Conservation (phyloP, 305 asterid species). For the Fraxinus albicans region DNA sequence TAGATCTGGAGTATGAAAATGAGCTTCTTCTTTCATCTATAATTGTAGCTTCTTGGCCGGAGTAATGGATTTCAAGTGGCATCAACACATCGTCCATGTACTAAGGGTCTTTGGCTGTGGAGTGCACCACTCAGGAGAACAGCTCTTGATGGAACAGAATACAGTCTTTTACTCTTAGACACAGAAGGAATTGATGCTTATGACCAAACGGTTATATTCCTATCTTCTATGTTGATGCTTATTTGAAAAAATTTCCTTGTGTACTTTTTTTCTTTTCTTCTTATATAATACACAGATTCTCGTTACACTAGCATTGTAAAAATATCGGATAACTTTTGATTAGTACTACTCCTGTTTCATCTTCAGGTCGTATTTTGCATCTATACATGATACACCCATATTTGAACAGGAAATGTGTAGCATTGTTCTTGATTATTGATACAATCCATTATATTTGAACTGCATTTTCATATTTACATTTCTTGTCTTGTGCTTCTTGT, state of each 20-base stretch:
- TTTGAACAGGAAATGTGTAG: not conserved
- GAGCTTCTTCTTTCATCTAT: slow-evolving; percentile 18
- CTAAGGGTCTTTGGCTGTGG: slow-evolving; percentile 99
- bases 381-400: not conserved
- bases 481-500: not conserved
- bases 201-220: slow-evolving; percentile 83
- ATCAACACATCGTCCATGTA: slow-evolving; percentile 93
- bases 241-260: not conserved
- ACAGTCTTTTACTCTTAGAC: slow-evolving; percentile 84
- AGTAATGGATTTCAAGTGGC: slow-evolving; percentile 98
- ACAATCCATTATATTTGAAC: slow-evolving; percentile 9
- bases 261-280: not conserved
- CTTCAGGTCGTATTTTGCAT: not conserved
- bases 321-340: not conserved
- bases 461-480: not conserved
- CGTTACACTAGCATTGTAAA: not conserved
- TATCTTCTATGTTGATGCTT: slow-evolving; percentile 10
- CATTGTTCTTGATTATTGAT: slow-evolving; percentile 6
- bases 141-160: slow-evolving; percentile 94
- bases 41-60: slow-evolving; percentile 92
- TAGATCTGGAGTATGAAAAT: not conserved
- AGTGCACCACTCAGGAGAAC: slow-evolving; percentile 82
- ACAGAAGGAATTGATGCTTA: slow-evolving; percentile 96
- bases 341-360: not conserved
- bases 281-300: not conserved